Evolutionary conservation across 2,329 filamentous ascomycete species (phyloP), one percentile per base, ranked within the genome.

Genomic region (Aspergillus uvarum): DNA sequence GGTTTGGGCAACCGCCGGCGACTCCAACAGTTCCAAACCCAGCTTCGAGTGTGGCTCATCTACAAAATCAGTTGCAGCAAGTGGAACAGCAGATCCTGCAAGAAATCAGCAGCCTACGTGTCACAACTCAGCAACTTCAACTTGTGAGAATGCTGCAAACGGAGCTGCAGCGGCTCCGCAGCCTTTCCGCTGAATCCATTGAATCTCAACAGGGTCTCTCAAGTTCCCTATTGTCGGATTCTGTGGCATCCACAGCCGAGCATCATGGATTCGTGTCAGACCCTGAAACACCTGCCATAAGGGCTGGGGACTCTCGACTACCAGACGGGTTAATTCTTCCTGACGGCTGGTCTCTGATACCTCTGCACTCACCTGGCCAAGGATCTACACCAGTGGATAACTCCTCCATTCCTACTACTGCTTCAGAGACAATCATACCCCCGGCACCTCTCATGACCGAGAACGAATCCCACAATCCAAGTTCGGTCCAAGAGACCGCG

Each of bases 31-130:
- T 63, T 11, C 61, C 59, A 51, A 59, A 62, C 22, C 54, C 63
- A 48, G 52, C 66, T n/a, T 65, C 68, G 29, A 72, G 61, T 51
- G 57, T 66, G 55, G 59, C 66, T 32, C 70, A 68, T 64, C 82
- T 89, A 26, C 82, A 85, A 53, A 76, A 79, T 14, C 85, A 91
- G 58, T 77, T 95, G 35, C 79, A 83, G 35, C 83, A 87, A 47
- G 82, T 91, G 14, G 88, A 92, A 65, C 83, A 87, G 57, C 85
- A 89, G 56, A 81, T 95, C 24, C 81, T 87, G 65, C 84, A 86
- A 58, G 89, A 93, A 69, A 81, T 91, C 35, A 81, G 84, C 51
- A 79, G 77, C 47, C 78, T 94, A 19, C 84, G 87, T 50, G 70
- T 84, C 35, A 85, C 86, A 16, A 84, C 89, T 54, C 83, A 88